Conservation (phyloP, 1,139 yeast species). For the Hyphopichia fennica region DNA sequence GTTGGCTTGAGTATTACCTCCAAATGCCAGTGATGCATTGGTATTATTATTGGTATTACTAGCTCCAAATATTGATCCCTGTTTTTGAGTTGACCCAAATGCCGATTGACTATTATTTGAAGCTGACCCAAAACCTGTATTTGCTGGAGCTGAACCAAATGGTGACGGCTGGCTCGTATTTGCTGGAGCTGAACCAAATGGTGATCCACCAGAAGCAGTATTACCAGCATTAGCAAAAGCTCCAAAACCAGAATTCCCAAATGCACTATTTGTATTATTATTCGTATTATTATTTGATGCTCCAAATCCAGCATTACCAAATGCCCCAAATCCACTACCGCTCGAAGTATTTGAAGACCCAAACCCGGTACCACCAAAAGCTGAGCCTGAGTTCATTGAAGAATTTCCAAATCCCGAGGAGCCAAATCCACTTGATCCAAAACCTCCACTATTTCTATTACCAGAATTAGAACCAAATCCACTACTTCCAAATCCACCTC, state of each 20-base stretch:
- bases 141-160: not conserved
- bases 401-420: conserved; percentile 8
- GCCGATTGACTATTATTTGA: conserved; percentile 6
- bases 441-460: conserved; percentile 8
- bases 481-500: not conserved
- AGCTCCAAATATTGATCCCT: conserved; percentile 7
- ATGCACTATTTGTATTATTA: conserved; percentile 12
- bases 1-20: conserved; percentile 1
- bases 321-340: not conserved
- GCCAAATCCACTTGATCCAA: conserved; percentile 12
- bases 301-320: conserved; percentile 1
- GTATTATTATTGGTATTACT: conserved; percentile 4
- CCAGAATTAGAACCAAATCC: conserved; percentile 39
- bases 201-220: not conserved
- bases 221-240: conserved; percentile 5
- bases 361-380: conserved; percentile 8
- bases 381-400: conserved; percentile 9
- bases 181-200: conserved; percentile 4
- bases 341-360: conserved; percentile 3
- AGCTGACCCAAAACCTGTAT: conserved; percentile 7
- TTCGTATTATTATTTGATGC: conserved; percentile 1
- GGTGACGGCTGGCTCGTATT: conserved; percentile 1
- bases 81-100: conserved; percentile 5
- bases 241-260: conserved; percentile 17
- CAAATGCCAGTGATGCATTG: conserved; percentile 11